Conservation (phyloP, 1,284 basidiomycete genomes). For the Apiotrichum akiyoshidainum region DNA sequence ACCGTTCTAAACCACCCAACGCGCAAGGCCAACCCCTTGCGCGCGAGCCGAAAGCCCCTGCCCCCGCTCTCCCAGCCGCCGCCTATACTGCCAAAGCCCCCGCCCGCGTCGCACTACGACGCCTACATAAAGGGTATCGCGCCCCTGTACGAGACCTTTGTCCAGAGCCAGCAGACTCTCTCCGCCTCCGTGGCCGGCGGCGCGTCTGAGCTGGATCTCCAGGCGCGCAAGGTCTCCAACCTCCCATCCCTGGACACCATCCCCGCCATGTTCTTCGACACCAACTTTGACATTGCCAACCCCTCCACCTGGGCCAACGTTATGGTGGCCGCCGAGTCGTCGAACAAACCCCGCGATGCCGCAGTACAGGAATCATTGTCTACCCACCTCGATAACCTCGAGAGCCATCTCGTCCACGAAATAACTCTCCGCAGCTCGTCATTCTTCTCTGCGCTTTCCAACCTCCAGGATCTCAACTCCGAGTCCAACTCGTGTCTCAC, state of each 20-base stretch:
- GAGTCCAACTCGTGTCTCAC: conserved; percentile 79
- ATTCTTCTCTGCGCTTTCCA: conserved; percentile 94
- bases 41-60: conserved; percentile 69
- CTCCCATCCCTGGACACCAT: conserved; percentile 67
- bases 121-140: conserved; percentile 69
- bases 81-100: conserved; percentile 61
- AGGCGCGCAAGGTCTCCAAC: conserved; percentile 24
- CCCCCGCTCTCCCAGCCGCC: conserved; percentile 65
- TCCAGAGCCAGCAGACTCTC: conserved; percentile 32
- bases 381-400: conserved; percentile 88
- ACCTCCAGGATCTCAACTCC: conserved; percentile 84
- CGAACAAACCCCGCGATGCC: conserved; percentile 54
- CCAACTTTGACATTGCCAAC: conserved; percentile 79
- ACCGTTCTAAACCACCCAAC: conserved; percentile 80
- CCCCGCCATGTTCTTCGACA: conserved; percentile 74
- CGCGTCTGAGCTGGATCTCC: conserved; percentile 13
- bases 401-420: conserved; percentile 90
- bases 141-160: conserved; percentile 66
- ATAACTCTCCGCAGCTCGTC: conserved; percentile 85
- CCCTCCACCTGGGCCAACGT: conserved; percentile 77
- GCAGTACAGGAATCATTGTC: conserved; percentile 86
- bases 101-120: conserved; percentile 63
- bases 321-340: conserved; percentile 42
- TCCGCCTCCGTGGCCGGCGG: conserved; percentile 14
- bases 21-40: conserved; percentile 75